These are phyloP conservation scores for Wickerhamomyces silvicola DNA, from an alignment of 805 yeast species.

Conservation along the genomic window DNA sequence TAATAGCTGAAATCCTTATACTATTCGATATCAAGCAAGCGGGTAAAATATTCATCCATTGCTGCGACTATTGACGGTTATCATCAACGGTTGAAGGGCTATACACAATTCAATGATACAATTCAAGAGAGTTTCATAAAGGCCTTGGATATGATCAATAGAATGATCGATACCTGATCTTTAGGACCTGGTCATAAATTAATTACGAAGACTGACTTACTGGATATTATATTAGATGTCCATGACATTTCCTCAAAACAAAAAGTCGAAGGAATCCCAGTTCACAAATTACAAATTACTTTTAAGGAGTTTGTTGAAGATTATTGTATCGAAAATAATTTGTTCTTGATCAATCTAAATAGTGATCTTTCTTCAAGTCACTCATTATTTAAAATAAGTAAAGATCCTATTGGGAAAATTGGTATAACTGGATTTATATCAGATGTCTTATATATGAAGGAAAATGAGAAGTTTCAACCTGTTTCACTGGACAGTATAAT, in stretches of 20 bases:
- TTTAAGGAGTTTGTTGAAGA: slow-evolving; percentile 63
- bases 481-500: slow-evolving; percentile 27
- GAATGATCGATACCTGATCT: slow-evolving; percentile 16
- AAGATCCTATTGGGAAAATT: slow-evolving; percentile 25
- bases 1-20: slow-evolving; percentile 14
- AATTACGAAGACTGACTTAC: background rate
- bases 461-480: slow-evolving; percentile 33
- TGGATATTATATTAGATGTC: background rate
- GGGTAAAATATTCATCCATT: slow-evolving; percentile 6
- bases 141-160: slow-evolving; percentile 27
- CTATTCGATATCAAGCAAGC: slow-evolving; percentile 3
- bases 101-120: slow-evolving; percentile 15
- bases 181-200: slow-evolving; percentile 8
- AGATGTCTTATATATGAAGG: slow-evolving; percentile 55
- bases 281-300: slow-evolving; percentile 36
- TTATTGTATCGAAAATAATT: slow-evolving; percentile 45
- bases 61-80: slow-evolving; percentile 24
- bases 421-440: slow-evolving; percentile 45
- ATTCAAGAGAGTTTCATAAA: slow-evolving; percentile 10
- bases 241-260: background rate
- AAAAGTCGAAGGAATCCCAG: slow-evolving; percentile 30
- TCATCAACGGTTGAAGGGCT: slow-evolving; percentile 23
- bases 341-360: slow-evolving; percentile 21
- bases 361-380: slow-evolving; percentile 30
- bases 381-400: slow-evolving; percentile 36